Evolutionary conservation across 768 basidiomycete genomes (phyloP).

Genomic region (Kwoniella newhampshirensis): DNA sequence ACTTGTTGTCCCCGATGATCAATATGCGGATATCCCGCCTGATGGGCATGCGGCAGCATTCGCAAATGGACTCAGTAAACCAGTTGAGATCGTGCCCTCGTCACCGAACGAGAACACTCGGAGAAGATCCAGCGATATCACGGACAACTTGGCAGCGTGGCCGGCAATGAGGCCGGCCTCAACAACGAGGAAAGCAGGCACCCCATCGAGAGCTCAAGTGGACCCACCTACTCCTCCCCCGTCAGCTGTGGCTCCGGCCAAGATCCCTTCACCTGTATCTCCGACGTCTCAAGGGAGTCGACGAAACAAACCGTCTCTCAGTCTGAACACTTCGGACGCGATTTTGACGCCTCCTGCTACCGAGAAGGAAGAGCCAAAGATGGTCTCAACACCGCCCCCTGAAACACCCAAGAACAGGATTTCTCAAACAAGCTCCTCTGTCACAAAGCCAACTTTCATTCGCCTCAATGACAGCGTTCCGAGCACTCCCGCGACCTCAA

Average conservation of each 20-base stretch:
- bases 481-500: background rate
- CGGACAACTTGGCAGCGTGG: constrained; percentile 14
- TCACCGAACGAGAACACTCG: constrained; percentile 26
- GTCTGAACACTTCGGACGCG: constrained; percentile 18
- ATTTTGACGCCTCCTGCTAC: too few relatives aligned
- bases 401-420: too few relatives aligned
- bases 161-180: constrained; percentile 17
- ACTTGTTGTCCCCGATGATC: constrained; percentile 29
- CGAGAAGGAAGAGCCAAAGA: too few relatives aligned
- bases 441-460: too few relatives aligned
- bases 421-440: too few relatives aligned
- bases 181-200: background rate
- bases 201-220: constrained; percentile 6
- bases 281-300: background rate
- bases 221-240: constrained; percentile 7
- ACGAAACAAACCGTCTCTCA: constrained; percentile 17
- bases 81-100: background rate
- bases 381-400: too few relatives aligned
- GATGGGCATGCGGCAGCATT: constrained; percentile 26
- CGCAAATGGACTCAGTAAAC: background rate
- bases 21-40: constrained; percentile 36
- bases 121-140: constrained; percentile 14
- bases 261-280: background rate
- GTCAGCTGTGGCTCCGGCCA: background rate
- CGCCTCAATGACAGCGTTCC: constrained; percentile 17